Conservation (phyloP, 2,329 filamentous ascomycete species). For the Claviceps paspali region DNA sequence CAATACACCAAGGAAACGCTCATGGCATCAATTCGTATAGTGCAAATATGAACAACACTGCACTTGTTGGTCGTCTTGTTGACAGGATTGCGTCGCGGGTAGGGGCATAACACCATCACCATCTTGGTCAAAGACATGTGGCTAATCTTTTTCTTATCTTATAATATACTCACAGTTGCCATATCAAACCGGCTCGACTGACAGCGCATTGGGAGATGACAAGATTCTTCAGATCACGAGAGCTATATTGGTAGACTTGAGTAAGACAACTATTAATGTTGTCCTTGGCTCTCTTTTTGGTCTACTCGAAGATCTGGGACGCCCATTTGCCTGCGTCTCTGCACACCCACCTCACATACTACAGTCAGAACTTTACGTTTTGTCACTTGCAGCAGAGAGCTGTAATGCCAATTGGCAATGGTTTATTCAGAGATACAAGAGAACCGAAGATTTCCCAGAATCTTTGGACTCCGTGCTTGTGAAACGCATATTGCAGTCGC, state of each 20-base stretch:
- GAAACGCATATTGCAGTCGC: conserved; percentile 36
- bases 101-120: conserved; percentile 13
- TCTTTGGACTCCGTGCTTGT: conserved; percentile 36
- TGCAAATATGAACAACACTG: conserved; percentile 38
- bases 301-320: conserved; percentile 42
- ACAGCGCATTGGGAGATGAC: conserved; percentile 28
- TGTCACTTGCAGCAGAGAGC: conserved; percentile 49
- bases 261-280: conserved; percentile 33
- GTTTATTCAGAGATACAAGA: conserved; percentile 12
- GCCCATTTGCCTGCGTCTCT: conserved; percentile 34
- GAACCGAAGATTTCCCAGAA: conserved; percentile 15
- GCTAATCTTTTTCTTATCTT: background rate
- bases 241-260: conserved; percentile 45
- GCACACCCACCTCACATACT: conserved; percentile 44
- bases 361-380: conserved; percentile 48
- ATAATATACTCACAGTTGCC: conserved; percentile 9
- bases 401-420: conserved; percentile 42
- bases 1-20: conserved; percentile 1
- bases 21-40: conserved; percentile 10
- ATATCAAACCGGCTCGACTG: conserved; percentile 6
- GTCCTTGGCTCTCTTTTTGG: conserved; percentile 42
- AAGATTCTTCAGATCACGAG: conserved; percentile 46
- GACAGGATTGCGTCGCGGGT: conserved; percentile 48
- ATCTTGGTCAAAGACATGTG: background rate
- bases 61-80: conserved; percentile 45